Percentiles rank a stretch among this genome's conserved stretches.
Conservation (phyloP, 2,329 filamentous ascomycete genomes). For the Neofusicoccum umdonicola region DNA sequence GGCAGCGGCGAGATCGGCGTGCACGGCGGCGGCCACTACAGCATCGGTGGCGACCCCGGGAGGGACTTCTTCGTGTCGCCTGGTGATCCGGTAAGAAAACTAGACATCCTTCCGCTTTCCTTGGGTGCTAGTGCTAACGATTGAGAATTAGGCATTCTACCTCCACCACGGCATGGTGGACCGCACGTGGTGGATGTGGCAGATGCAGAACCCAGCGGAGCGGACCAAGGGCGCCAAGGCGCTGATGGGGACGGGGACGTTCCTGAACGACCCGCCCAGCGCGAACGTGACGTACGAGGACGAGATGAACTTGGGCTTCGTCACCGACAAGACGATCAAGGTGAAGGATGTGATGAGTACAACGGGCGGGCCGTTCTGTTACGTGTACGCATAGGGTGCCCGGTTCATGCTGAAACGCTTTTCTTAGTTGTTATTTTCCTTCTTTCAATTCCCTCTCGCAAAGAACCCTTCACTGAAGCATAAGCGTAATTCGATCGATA, state of each 20-base stretch:
- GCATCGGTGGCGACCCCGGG: constrained; percentile 46
- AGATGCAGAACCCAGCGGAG: constrained; percentile 41
- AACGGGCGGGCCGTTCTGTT: constrained; percentile 46
- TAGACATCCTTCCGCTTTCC: too few relatives aligned
- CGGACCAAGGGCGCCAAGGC: constrained; percentile 30
- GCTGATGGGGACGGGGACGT: constrained; percentile 40
- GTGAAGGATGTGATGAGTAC: constrained; percentile 44
- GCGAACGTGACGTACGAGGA: constrained; percentile 47
- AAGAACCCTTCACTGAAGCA: not conserved
- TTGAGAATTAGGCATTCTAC: constrained; percentile 10
- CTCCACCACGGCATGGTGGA: constrained; percentile 51
- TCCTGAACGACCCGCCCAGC: constrained; percentile 46
- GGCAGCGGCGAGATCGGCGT: constrained; percentile 40
- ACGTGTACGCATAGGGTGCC: constrained; percentile 37
- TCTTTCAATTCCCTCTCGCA: not conserved
- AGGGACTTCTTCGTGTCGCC: constrained; percentile 48
- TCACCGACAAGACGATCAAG: constrained; percentile 21
- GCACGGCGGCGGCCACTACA: constrained; percentile 49
- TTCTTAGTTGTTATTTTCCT: not conserved
- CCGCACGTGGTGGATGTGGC: constrained; percentile 51
- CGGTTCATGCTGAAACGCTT: too few relatives aligned
- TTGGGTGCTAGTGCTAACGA: too few relatives aligned
- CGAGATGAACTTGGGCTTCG: constrained; percentile 33
- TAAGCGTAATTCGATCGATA: not conserved
- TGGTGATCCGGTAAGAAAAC: constrained; percentile 36